These are phyloP conservation scores for Alternaria sp. DNA, from an alignment of 2,329 filamentous ascomycete species.

Conservation along the genomic window DNA sequence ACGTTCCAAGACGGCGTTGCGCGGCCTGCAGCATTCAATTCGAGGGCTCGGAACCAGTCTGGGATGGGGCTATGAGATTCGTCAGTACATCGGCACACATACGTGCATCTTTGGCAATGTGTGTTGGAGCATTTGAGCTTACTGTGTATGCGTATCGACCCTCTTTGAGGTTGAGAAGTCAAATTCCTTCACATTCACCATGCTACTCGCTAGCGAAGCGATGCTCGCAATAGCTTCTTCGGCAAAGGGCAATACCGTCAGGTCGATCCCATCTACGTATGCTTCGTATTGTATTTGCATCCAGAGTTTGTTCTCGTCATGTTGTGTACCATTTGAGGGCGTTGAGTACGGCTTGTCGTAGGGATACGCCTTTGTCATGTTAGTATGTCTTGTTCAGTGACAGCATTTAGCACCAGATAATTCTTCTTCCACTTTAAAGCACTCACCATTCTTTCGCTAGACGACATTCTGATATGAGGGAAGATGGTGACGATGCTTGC, in stretches of 20 bases:
- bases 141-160: slow-evolving; percentile 47
- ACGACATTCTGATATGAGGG: background rate
- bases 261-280: slow-evolving; percentile 27
- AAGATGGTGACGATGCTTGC: background rate
- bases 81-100: background rate
- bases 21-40: slow-evolving; percentile 42
- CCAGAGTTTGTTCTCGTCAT: background rate
- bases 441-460: background rate
- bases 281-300: slow-evolving; percentile 24
- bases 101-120: too few species aligned
- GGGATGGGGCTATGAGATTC: slow-evolving; percentile 31
- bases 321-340: background rate
- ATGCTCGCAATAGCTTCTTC: slow-evolving; percentile 39
- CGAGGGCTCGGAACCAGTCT: slow-evolving; percentile 41
- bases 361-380: background rate
- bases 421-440: background rate
- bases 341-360: slow-evolving; percentile 1
- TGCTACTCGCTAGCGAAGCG: slow-evolving; percentile 20
- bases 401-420: background rate
- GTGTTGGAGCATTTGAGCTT: background rate
- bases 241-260: slow-evolving; percentile 39
- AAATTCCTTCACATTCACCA: background rate
- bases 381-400: background rate
- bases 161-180: slow-evolving; percentile 27
- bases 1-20: slow-evolving; percentile 42